These are phyloP conservation scores for Phellopilus nigrolimitatus DNA, from an alignment of 1,284 basidiomycete genomes.

Conservation along the genomic window DNA sequence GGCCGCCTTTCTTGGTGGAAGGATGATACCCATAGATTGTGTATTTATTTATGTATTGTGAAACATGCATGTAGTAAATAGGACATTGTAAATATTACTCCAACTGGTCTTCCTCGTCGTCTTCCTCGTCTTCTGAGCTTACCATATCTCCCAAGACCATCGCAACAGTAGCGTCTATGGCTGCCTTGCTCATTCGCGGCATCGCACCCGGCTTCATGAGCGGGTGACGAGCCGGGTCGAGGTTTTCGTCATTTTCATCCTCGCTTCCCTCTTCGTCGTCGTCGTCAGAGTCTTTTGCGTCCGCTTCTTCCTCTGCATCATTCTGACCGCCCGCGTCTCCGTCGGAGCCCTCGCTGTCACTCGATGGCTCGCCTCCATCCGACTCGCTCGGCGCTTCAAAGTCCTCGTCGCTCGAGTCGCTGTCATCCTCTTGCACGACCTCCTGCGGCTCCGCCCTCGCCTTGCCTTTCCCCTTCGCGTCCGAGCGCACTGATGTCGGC, in stretches of 20 bases:
- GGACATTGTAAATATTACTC: background rate
- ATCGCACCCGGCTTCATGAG: conserved; percentile 61
- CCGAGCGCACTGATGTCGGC: background rate
- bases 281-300: conserved; percentile 22
- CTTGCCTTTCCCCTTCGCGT: conserved; percentile 19
- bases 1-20: conserved; percentile 5
- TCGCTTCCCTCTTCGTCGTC: conserved; percentile 23
- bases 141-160: conserved; percentile 53
- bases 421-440: conserved; percentile 27
- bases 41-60: background rate
- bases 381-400: conserved; percentile 20
- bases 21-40: background rate
- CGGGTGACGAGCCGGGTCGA: conserved; percentile 56
- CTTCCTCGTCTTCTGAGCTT: conserved; percentile 26
- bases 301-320: conserved; percentile 13
- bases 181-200: conserved; percentile 60
- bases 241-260: conserved; percentile 36
- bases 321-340: conserved; percentile 10
- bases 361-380: conserved; percentile 22
- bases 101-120: conserved; percentile 30
- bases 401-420: conserved; percentile 22
- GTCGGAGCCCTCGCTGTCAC: conserved; percentile 15
- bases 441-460: conserved; percentile 19
- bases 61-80: background rate
- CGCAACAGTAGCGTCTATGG: conserved; percentile 57